These are phyloP conservation scores for Pholiota adiposa DNA, from an alignment of 1,284 basidiomycete species.

Conservation along the genomic window DNA sequence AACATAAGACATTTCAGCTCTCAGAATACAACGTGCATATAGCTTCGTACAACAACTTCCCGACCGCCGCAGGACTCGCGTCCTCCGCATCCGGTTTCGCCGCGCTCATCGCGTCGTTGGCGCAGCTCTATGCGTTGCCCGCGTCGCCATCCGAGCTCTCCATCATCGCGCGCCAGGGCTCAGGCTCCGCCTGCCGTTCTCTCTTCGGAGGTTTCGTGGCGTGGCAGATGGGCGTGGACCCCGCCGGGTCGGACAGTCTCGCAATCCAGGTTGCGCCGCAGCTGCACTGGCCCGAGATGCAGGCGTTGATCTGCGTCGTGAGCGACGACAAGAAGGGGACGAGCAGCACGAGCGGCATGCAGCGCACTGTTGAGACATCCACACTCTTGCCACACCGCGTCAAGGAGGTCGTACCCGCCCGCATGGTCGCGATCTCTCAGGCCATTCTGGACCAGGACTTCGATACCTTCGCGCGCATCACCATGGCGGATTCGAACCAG, in stretches of 20 bases:
- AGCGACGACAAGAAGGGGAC: constrained; percentile 98
- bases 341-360: constrained; percentile 95
- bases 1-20: constrained; percentile 49
- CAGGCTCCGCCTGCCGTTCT: constrained; percentile 96
- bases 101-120: constrained; percentile 90
- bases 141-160: constrained; percentile 76
- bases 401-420: constrained; percentile 81
- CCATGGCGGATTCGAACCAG: constrained; percentile 97
- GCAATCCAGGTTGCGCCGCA: constrained; percentile 89
- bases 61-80: constrained; percentile 96
- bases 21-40: constrained; percentile 83
- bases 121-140: constrained; percentile 84
- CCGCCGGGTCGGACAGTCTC: constrained; percentile 85
- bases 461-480: constrained; percentile 86
- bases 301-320: constrained; percentile 98
- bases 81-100: constrained; percentile 98
- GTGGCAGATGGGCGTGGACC: constrained; percentile 81
- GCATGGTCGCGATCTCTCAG: constrained; percentile 83
- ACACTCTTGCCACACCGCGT: constrained; percentile 90
- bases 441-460: constrained; percentile 89
- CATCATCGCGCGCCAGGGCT: constrained; percentile 94
- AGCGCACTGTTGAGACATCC: constrained; percentile 94
- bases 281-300: constrained; percentile 93
- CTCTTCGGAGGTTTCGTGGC: constrained; percentile 98
- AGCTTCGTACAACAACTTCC: constrained; percentile 98